Percentiles rank a stretch among this genome's conserved stretches.
phyloP scores from a whole-genome alignment of 306 rosid genomes.

The Medicago arabica region DNA sequence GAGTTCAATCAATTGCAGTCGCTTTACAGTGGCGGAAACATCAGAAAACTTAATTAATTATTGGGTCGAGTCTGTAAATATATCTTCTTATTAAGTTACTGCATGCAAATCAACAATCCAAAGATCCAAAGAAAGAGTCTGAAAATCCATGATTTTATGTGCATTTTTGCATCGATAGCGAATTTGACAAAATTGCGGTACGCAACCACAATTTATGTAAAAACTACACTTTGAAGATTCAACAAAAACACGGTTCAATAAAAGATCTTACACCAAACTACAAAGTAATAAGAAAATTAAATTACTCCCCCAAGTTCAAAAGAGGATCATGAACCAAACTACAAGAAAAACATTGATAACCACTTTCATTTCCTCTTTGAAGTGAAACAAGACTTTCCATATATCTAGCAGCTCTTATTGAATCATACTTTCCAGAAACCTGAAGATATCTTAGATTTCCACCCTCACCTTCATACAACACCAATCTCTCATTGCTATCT shows the following conservation, averaged over 20 bases:
- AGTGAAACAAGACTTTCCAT: conserved; percentile 43
- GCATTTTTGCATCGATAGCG: too few species aligned
- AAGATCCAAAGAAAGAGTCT: too few species aligned
- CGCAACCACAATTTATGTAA: neutral
- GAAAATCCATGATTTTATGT: too few species aligned
- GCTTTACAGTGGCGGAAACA: too few species aligned
- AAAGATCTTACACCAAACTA: conserved; percentile 6
- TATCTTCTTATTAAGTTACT: too few species aligned
- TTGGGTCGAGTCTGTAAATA: too few species aligned
- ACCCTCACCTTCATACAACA: conserved; percentile 2
- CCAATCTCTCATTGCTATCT: conserved; percentile 26
- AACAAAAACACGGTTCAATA: neutral
- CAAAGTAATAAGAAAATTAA: neutral
- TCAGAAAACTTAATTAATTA: too few species aligned
- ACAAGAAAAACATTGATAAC: conserved; percentile 23
- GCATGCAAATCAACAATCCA: too few species aligned
- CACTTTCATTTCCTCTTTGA: neutral
- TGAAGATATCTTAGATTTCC: conserved; percentile 26
- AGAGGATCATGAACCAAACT: conserved; percentile 35
- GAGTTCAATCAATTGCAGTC: too few species aligned
- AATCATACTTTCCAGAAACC: conserved; percentile 44
- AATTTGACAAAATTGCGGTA: neutral
- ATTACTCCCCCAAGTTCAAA: conserved; percentile 13
- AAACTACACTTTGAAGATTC: neutral
- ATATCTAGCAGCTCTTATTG: conserved; percentile 30